phyloP scores from a whole-genome alignment of 768 basidiomycete genomes.

The Tulasnella sp. region DNA sequence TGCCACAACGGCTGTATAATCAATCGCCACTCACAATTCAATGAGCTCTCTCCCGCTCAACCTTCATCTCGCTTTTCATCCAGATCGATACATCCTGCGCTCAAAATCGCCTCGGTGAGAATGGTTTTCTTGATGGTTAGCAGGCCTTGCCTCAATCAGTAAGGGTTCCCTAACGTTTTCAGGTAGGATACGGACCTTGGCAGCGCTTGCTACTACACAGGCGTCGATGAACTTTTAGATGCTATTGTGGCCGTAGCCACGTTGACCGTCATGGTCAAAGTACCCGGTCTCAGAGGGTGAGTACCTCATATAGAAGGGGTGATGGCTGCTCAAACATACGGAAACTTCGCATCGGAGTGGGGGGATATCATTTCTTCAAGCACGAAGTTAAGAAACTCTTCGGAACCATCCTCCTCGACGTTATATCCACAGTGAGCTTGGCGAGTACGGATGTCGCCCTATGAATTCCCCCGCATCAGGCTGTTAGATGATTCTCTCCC shows the following conservation, averaged over 20 bases:
- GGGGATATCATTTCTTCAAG: no score
- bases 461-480: constrained; percentile 8
- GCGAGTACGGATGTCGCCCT: constrained; percentile 88
- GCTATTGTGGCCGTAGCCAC: constrained; percentile 81
- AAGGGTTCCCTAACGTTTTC: background rate
- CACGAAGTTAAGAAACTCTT: background rate
- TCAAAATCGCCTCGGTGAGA: constrained; percentile 73
- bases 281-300: constrained; percentile 83
- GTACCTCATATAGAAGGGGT: constrained; percentile 96
- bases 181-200: constrained; percentile 26
- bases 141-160: constrained; percentile 46
- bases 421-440: constrained; percentile 93
- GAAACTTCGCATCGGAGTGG: no score
- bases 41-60: constrained; percentile 59
- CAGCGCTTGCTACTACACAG: constrained; percentile 63
- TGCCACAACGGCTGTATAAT: no score
- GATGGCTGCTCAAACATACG: constrained; percentile 34
- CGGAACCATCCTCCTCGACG: constrained; percentile 60
- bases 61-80: constrained; percentile 80
- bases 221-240: constrained; percentile 90
- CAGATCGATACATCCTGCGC: constrained; percentile 80
- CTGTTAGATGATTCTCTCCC: no score
- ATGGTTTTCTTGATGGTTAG: constrained; percentile 88
- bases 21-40: no score
- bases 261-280: constrained; percentile 91